These are phyloP conservation scores for Macrophomina phaseolina DNA, from an alignment of 2,329 filamentous ascomycete species.

Conservation along the genomic window DNA sequence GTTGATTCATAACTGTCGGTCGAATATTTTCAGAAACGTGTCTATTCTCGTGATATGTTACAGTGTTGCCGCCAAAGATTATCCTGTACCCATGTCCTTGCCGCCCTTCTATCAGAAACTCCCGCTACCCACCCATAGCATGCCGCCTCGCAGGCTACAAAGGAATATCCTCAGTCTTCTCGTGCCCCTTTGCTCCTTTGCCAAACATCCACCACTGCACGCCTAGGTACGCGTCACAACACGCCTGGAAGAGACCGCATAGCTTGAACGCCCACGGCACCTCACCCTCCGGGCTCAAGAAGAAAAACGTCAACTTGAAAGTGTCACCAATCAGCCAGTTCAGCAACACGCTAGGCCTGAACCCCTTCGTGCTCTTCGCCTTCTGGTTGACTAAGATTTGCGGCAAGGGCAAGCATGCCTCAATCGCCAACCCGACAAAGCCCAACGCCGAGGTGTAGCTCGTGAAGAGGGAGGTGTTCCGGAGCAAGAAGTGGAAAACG, in stretches of 20 bases:
- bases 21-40: not conserved
- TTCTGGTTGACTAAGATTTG: conserved; percentile 76
- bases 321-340: conserved; percentile 81
- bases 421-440: conserved; percentile 76
- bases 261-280: conserved; percentile 83
- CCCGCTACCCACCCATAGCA: not conserved
- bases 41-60: conserved; percentile 13
- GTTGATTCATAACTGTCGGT: no score
- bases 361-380: conserved; percentile 74
- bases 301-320: conserved; percentile 81
- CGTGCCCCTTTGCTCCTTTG: conserved; percentile 34
- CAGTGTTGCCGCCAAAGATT: not conserved
- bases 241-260: conserved; percentile 80
- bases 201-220: conserved; percentile 66
- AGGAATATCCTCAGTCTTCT: conserved; percentile 15
- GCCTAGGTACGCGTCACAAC: conserved; percentile 75
- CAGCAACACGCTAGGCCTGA: conserved; percentile 74
- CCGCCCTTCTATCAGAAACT: conserved; percentile 3
- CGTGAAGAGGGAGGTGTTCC: conserved; percentile 63
- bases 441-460: conserved; percentile 73
- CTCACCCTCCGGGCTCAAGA: conserved; percentile 71
- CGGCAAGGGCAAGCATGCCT: conserved; percentile 81
- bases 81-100: not conserved
- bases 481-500: conserved; percentile 70
- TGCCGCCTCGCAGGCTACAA: not conserved